Conservation (phyloP, 768 basidiomycete genomes). For the Pisolithus tinctorius region DNA sequence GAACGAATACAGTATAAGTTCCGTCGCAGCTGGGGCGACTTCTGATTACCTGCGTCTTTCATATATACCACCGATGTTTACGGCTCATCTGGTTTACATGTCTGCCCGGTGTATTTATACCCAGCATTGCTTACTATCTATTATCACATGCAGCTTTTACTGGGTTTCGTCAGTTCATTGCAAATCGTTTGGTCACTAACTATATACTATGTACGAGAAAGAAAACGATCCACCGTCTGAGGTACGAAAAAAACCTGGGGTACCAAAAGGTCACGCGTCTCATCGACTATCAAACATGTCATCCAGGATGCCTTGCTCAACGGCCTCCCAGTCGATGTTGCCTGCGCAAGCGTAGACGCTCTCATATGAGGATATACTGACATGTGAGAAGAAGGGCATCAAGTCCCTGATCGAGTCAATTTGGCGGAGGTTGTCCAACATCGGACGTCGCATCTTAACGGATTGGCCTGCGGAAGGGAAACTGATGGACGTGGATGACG, state of each 20-base stretch:
- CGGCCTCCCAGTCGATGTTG: conserved; percentile 82
- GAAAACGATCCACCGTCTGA: too few species aligned
- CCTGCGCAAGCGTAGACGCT: conserved; percentile 79
- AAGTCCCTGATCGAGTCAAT: conserved; percentile 84
- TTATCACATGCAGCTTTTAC: too few species aligned
- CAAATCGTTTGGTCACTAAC: too few species aligned
- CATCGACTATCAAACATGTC: conserved; percentile 89
- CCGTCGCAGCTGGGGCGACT: conserved; percentile 83
- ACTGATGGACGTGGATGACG: conserved; percentile 12
- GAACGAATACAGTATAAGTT: conserved; percentile 82
- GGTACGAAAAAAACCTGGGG: too few species aligned
- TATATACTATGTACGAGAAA: too few species aligned
- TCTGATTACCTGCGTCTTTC: conserved; percentile 34
- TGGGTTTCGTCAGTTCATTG: too few species aligned
- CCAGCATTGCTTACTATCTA: background rate
- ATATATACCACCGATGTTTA: background rate
- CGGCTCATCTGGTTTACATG: background rate
- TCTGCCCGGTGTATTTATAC: background rate
- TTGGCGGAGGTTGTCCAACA: conserved; percentile 60
- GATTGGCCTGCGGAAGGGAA: conserved; percentile 29
- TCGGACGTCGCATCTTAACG: conserved; percentile 61
- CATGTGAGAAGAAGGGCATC: conserved; percentile 83
- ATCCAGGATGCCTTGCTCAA: conserved; percentile 72
- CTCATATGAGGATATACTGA: conserved; percentile 87
- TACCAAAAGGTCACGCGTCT: background rate